Base-by-base conservation (phyloP, 177 flowering plant genomes). In the Vitis hybrid region DNA sequence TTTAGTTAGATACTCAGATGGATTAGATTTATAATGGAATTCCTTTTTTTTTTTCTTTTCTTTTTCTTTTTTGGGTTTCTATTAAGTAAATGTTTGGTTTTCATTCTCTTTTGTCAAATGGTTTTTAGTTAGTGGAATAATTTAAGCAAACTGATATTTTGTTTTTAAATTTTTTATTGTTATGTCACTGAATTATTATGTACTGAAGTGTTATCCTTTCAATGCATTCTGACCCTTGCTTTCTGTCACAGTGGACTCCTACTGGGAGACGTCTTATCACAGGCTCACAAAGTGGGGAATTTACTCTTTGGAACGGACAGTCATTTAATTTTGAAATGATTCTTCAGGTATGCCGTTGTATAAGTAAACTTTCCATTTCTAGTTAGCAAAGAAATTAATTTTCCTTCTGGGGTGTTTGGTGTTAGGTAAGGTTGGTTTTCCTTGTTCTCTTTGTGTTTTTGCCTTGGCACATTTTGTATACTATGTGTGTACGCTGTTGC, bases 251-350 rank as follows among this genome's bases (percentile, higher is more conserved):
- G 99, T 96, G 99, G 99, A 88, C 95, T 70, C 99, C 99, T 51
- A 83, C 90, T 34, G 99, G 99, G 34, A 85, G 99, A 65, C 97
- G 98, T 34, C 97, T 96, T 26, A 93, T 96, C 55, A 96, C 99
- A 54, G 99, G 99, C 62, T 93, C 99, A 48, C 98, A 93, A 76
- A 96, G 97, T 86, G 99, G 99, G 62, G 99, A 96, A 80, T 96
- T 96, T 70, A 96, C 99, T 66, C 85, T 96, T 50, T 96, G 99
- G 99, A 96, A 96, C 86, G 99, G 99, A 12, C 99, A 93, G 64
- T 90, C 99, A 1, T 96, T 96, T 72, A 96, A 96, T 75, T 93
- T 96, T 83, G 99, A 96, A 84, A 93, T 96, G 97, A 93, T 96
- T 80, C 87, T 96, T 78, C 99, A 96, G 97, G 99, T 96, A 79